These are phyloP conservation scores for Vitis hybrid DNA, from an alignment of 177 flowering plant species.

Conservation along the genomic window DNA sequence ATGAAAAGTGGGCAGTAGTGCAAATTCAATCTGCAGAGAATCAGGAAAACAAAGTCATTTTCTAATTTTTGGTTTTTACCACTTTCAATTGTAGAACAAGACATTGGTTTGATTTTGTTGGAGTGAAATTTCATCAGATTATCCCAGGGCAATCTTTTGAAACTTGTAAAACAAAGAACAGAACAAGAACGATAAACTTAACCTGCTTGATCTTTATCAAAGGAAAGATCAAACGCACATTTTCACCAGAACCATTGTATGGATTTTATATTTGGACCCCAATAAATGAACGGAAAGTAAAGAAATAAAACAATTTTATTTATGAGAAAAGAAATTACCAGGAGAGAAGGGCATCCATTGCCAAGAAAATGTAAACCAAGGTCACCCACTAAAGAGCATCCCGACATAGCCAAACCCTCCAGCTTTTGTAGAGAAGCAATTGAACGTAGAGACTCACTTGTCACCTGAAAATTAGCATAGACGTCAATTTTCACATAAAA, in stretches of 20 bases:
- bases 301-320: no score
- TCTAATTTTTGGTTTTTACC: no score
- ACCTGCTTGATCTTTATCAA: no score
- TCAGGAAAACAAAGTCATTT: no score
- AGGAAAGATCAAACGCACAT: background rate
- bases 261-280: background rate
- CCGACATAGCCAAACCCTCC: constrained; percentile 43
- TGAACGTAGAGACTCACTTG: constrained; percentile 38
- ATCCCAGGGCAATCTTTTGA: no score
- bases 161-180: no score
- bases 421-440: constrained; percentile 38
- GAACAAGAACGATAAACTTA: no score
- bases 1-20: no score
- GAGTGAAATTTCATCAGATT: no score
- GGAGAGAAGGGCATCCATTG: constrained; percentile 43
- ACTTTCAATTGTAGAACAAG: no score
- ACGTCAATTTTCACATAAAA: background rate
- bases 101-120: no score
- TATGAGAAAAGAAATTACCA: constrained; percentile 26
- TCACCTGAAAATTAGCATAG: constrained; percentile 23
- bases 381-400: constrained; percentile 41
- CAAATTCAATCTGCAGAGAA: no score
- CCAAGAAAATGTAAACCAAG: constrained; percentile 39
- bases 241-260: background rate
- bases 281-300: background rate